Conservation (phyloP, 345 rosid genomes). For the Nasturtium officinale region DNA sequence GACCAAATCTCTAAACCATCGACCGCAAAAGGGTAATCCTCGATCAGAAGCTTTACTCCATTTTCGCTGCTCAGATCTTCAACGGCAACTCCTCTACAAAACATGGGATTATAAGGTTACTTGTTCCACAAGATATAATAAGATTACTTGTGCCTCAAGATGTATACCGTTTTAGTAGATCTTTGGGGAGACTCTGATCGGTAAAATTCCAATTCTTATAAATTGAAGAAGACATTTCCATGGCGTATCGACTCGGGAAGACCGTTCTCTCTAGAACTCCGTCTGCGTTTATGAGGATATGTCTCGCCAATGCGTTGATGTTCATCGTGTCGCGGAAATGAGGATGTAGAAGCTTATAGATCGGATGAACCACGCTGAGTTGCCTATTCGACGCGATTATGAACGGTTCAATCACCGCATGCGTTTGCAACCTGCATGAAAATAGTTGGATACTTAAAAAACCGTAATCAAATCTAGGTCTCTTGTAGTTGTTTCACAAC, state of each 20-base stretch:
- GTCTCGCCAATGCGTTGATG: constrained; percentile 85
- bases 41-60: constrained; percentile 72
- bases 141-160: background rate
- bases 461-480: background rate
- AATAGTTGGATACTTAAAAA: too few species aligned
- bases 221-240: constrained; percentile 75
- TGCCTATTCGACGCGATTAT: constrained; percentile 81
- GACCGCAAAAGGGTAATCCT: constrained; percentile 89
- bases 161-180: constrained; percentile 71
- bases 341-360: constrained; percentile 81
- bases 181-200: constrained; percentile 82
- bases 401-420: constrained; percentile 89
- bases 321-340: constrained; percentile 93
- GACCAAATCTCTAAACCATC: constrained; percentile 95
- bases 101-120: background rate
- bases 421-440: constrained; percentile 85
- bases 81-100: constrained; percentile 74
- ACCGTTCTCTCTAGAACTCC: constrained; percentile 79
- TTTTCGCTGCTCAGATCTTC: constrained; percentile 50
- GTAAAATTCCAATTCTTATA: constrained; percentile 78
- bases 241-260: constrained; percentile 70
- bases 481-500: background rate
- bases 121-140: background rate
- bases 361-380: constrained; percentile 82
- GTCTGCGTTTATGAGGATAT: constrained; percentile 77